phyloP scores from a whole-genome alignment of 2,329 filamentous ascomycete genomes.

The Colletotrichum paranaense region DNA sequence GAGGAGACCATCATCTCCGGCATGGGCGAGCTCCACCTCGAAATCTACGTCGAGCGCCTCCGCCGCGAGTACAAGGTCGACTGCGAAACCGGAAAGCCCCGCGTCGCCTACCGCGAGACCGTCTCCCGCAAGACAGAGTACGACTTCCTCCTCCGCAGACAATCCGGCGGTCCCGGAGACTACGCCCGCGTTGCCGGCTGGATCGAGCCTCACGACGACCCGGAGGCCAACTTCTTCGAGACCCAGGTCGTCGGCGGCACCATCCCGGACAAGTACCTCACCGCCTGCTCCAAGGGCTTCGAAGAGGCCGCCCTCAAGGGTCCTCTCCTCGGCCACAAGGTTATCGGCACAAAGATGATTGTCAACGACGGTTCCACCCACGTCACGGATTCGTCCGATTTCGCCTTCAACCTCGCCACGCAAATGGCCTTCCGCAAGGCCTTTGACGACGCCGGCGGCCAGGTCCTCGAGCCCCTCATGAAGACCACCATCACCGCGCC shows the following conservation, averaged over 20 bases:
- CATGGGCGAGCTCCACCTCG: slow-evolving; percentile 97
- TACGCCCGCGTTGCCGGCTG: slow-evolving; percentile 92
- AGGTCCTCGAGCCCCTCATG: slow-evolving; percentile 96
- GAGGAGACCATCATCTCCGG: slow-evolving; percentile 98
- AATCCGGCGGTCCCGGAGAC: slow-evolving; percentile 94
- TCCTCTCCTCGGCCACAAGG: slow-evolving; percentile 90
- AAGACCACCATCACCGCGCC: slow-evolving; percentile 97
- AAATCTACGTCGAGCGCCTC: slow-evolving; percentile 98
- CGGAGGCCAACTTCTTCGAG: slow-evolving; percentile 85
- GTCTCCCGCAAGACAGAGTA: slow-evolving; percentile 84
- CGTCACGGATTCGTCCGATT: slow-evolving; percentile 97
- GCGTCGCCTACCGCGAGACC: slow-evolving; percentile 97
- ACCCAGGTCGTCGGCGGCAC: slow-evolving; percentile 88
- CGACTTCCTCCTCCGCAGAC: slow-evolving; percentile 94
- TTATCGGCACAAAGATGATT: slow-evolving; percentile 90
- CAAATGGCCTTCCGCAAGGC: slow-evolving; percentile 97
- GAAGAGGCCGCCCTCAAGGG: slow-evolving; percentile 84
- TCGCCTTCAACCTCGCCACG: slow-evolving; percentile 93
- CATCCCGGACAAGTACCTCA: slow-evolving; percentile 95
- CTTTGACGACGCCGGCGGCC: slow-evolving; percentile 82
- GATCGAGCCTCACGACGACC: slow-evolving; percentile 84
- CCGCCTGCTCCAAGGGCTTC: slow-evolving; percentile 96
- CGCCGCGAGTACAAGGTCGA: slow-evolving; percentile 97
- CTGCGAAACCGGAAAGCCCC: slow-evolving; percentile 93
- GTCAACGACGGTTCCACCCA: slow-evolving; percentile 97